Base-by-base conservation (phyloP, 768 basidiomycete species). In the Lactarius akahatsu region DNA sequence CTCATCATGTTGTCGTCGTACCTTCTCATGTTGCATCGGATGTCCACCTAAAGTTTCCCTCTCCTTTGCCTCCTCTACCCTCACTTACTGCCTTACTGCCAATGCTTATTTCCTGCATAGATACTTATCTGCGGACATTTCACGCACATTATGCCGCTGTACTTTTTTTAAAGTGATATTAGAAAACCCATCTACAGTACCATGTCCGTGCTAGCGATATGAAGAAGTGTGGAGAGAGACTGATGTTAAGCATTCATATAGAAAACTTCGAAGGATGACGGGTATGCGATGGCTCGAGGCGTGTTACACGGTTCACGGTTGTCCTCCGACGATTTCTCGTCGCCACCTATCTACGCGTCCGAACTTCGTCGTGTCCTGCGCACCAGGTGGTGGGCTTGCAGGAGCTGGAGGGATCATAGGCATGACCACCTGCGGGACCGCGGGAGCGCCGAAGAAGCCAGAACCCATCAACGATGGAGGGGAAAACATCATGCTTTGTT, bases 331-430 rank as follows among this genome's bases (percentile, higher is more conserved):
- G 55, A 94, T 90, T 71, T 91, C 86, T 68, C 83, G 86, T 69
- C 92, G 85, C 92, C 92, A 94, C 67, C 84, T 83, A 74, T 94
- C 92, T 32, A 94, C 91, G 4, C 84, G 80, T 10, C 83, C 84
- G 68, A 82, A 89, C 73, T 92, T 93, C 41, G 79, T 81, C 45
- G 83, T 78, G 65, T 93, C 91, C 28, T 82, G 83, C 47, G 81
- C 73, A 10, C 86, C 87, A 16, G 89, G 87, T 30, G 89, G 87
- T 2, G 88, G 65, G 18, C 59, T 86, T 38, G 70, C 52, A 18
- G 86, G 82, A 40, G 83, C 77, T 38, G 77, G 74, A 20, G 78
- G 71, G 16, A 78, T 74, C 72, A 85, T 76, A 40, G 82, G 80
- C 61, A 82, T 77, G 73, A 80, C 77, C 73, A 80, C 73, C 59